Percentiles rank a stretch among this genome's conserved stretches.
Evolutionary conservation across 495 filamentous ascomycete genomes (phyloP).

Genomic region (Aspergillus affinis): DNA sequence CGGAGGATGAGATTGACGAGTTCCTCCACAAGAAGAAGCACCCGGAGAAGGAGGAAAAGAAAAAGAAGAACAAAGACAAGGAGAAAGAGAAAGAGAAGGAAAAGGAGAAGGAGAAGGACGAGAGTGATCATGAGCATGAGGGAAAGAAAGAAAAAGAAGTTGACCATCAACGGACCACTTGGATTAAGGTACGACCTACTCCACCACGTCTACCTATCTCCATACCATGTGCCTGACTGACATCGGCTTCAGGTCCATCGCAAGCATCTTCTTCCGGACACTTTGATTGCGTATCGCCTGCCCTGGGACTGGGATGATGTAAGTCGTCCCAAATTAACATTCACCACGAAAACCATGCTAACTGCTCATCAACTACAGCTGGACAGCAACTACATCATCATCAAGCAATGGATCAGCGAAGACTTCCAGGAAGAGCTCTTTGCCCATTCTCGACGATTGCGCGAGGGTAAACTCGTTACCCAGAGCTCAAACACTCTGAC

Average conservation of each 20-base stretch:
- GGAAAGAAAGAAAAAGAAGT: conserved; percentile 35
- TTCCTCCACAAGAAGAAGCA: conserved; percentile 58
- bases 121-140: conserved; percentile 40
- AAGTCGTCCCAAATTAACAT: conserved; percentile 15
- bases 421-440: conserved; percentile 72
- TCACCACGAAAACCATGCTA: not conserved
- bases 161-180: conserved; percentile 42
- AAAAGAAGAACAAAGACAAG: conserved; percentile 47
- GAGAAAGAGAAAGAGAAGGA: conserved; percentile 47
- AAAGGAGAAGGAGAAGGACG: conserved; percentile 44
- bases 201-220: not conserved
- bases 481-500: conserved; percentile 47
- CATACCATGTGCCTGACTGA: not conserved
- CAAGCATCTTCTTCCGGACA: conserved; percentile 51
- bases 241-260: conserved; percentile 40
- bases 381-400: conserved; percentile 71
- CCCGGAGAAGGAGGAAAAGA: conserved; percentile 48
- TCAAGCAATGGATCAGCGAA: conserved; percentile 74
- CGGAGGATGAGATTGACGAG: conserved; percentile 51
- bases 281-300: conserved; percentile 43
- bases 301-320: conserved; percentile 55
- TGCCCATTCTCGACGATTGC: conserved; percentile 64
- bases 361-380: conserved; percentile 23
- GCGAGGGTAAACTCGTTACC: conserved; percentile 50
- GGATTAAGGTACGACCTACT: conserved; percentile 46